Base-by-base conservation (phyloP, 1,139 yeast genomes). In the Geotrichum reessii region DNA sequence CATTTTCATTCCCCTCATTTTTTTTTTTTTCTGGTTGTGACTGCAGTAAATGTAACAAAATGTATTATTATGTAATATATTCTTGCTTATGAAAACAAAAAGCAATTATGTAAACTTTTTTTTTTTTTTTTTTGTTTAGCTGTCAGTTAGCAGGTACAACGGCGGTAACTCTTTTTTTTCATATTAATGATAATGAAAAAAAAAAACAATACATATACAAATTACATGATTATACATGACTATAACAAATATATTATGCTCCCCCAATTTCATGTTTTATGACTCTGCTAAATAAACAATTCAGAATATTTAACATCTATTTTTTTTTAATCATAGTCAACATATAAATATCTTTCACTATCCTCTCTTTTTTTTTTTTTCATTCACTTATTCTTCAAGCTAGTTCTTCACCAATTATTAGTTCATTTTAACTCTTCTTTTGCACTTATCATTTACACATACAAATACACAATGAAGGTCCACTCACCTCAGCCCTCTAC, bases 401-500 rank as follows among this genome's bases (percentile, higher is more conserved):
- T 31, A 31, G 9, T 31, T 31, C 37, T 31, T 31, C 37, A 31
- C 9, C 6, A 11, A 1, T 31, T 8, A 11, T 3, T 31, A 11
- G 12, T 31, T 31, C 12, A 4, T 11, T 31, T 37, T 14, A 37
- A 12, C 52, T 49, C 21, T 12, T 47, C 22, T 22, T 25, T 22
- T 49, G n/a, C 19, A 48, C 24, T 25, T 4, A 47, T 21, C 33
- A 19, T 27, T 1, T 48, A 24, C 19, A 25, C 40, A 31, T 31
- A 12, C n/a, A 37, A 24, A 27, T 8, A 25, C 28, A 47, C 33
- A 48, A 50, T 50, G 53, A 50, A 50, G 22, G 53, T 50, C 47
- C 53, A 50, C 22, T 33, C 53, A 31, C 46, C 47, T 33, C 53
- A 50, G 53, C 53, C 53, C 42, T 27, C 46, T 14, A 19, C 52